Evolutionary conservation across 2,329 filamentous ascomycete genomes (phyloP), one percentile per base, ranked within the genome.

Genomic region (Exophiala xenobiotica): DNA sequence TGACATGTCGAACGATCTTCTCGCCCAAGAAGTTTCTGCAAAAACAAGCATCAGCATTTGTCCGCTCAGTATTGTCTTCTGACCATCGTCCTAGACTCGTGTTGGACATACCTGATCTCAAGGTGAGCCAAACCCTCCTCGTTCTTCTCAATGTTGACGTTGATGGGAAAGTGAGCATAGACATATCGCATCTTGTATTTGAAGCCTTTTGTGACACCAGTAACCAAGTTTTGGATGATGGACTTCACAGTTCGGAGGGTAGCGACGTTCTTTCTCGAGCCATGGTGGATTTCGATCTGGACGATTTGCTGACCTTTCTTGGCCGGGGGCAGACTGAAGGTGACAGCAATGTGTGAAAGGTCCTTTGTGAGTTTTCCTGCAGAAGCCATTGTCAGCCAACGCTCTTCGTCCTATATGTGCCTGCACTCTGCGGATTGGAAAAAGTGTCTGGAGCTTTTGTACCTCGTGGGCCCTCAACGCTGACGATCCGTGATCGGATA

Each of bases 101-200:
- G n/a, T 39, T 33, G n/a, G 12, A 20, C 86, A 68, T 85, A 92
- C 87, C 93, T 87, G 82, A 99, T 97, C 86, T 99, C 93, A 72
- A 99, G 88, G 78, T 95, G 88, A 73, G 71, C 87, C 67, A 86
- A 78, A 66, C 86, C 91, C 80, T 97, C 93, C 71, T 76, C 74
- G 84, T 92, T 92, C 87, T 96, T 91, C 70, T 96, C 90, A 66
- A 99, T 78, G 83, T 96, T 97, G 81, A 99, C 92, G 85, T 99
- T 99, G 90, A 99, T 99, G 78, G 93, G 93, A 75, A 99, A 99
- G 87, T 99, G 93, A 75, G 93, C 93, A 77, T 99, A 99, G 78
- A 99, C 93, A 82, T 99, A 99, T 72, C 95, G 90, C 92, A 99
- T 97, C 89, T 99, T 99, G 88, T 99, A 99, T 82, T 95, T 95